Base-by-base conservation (phyloP, 129 eudicot species). In the Cynara cardunculus region DNA sequence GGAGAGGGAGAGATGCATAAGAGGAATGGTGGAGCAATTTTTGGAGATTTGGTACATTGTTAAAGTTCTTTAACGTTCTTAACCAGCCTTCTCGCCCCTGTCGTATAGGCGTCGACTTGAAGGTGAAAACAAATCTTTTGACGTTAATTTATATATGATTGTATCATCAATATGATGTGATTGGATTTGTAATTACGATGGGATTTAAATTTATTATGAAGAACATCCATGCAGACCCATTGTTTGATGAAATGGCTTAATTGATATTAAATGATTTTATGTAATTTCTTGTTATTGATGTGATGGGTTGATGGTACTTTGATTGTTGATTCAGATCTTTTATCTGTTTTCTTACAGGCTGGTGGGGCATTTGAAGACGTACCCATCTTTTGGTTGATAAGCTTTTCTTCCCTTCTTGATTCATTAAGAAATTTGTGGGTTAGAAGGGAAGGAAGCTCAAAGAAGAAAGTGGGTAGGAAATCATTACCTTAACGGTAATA, bases 21-120 rank as follows among this genome's bases (percentile, higher is more conserved):
- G 82, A 83, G 78, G 74, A 77, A 83, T 65, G 86, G 78, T 77
- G 28, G 74, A 77, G 82, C 82, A 61, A 71, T 77, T 35, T 46
- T 71, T 77, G 39, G 72, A 77, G 25, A 62, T 77, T 83, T 83
- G 82, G 82, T 83, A 64, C 83, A 71, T 83, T 41, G 69, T 77
- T 77, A 14, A 69, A 10, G 30, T 71, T 71, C 82, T 77, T 71
- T 77, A 71, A 83, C 82, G 39, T 83, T 65, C 44, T 75, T 77
- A 71, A 83, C 86, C 86, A 83, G 86, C 83, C 86, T 83, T 83
- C 86, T 76, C 62, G 86, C 82, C 86, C 78, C 69, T 77, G 79
- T 71, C 62, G 75, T 62, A 77, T 18, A 77, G 86, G 86, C 79
- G 31, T 83, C 80, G 62, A 77, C 82, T 77, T 24, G 86, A 83